Percentiles rank a stretch among this genome's conserved stretches.
These are phyloP conservation scores for Fusarium haematococcum DNA, from an alignment of 2,329 filamentous ascomycete genomes.

Conservation along the genomic window DNA sequence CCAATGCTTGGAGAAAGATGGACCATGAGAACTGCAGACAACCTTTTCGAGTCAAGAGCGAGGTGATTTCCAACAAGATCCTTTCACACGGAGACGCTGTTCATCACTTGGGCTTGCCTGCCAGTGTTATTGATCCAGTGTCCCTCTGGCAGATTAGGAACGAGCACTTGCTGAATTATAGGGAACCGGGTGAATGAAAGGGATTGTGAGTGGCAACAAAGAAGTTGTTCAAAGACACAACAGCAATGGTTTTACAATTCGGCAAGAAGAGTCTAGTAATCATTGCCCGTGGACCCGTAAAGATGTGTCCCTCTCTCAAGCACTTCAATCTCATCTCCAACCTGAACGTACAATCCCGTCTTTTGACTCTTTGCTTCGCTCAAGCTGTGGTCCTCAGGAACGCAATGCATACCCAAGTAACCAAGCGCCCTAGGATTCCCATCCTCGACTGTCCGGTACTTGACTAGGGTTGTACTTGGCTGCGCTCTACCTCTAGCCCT, in stretches of 20 bases:
- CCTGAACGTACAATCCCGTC: constrained; percentile 28
- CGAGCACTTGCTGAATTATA: neutral
- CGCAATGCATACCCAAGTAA: constrained; percentile 48
- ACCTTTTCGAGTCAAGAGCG: neutral
- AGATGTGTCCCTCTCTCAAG: constrained; percentile 43
- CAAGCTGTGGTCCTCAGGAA: constrained; percentile 40
- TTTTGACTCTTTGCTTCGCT: constrained; percentile 5
- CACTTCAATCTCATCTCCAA: constrained; percentile 46
- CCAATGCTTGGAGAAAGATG: neutral
- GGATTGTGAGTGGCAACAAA: neutral
- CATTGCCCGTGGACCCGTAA: constrained; percentile 43
- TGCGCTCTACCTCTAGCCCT: constrained; percentile 41
- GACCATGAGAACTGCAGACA: neutral
- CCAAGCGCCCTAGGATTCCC: constrained; percentile 44
- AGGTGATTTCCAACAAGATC: neutral
- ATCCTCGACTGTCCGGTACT: constrained; percentile 39
- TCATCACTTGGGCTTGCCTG: neutral
- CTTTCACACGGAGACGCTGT: neutral
- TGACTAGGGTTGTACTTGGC: constrained; percentile 42
- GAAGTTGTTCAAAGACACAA: neutral
- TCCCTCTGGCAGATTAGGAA: neutral
- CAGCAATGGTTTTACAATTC: neutral
- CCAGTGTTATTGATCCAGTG: neutral
- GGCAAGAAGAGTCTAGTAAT: constrained; percentile 33
- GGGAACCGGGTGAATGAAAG: neutral